phyloP scores from a whole-genome alignment of 2,329 filamentous ascomycete genomes.

The Trichoderma atrobrunneum region DNA sequence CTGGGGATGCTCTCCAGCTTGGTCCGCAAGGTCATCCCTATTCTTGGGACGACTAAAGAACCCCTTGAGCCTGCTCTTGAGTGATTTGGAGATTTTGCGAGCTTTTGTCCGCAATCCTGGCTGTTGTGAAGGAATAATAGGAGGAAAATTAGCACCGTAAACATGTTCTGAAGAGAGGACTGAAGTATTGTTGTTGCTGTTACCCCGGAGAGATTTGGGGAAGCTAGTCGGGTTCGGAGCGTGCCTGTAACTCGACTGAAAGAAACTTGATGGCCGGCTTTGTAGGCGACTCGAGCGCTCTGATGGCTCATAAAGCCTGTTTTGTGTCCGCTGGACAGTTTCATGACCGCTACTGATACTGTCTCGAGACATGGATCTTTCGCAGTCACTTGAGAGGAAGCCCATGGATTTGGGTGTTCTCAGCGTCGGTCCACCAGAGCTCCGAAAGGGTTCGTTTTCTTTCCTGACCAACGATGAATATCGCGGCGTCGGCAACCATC shows the following conservation, averaged over 20 bases:
- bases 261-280: slow-evolving; percentile 44
- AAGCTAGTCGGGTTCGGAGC: slow-evolving; percentile 37
- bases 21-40: slow-evolving; percentile 16
- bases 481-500: slow-evolving; percentile 19
- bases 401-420: slow-evolving; percentile 56
- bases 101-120: slow-evolving; percentile 48
- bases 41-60: slow-evolving; percentile 33
- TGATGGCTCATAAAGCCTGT: slow-evolving; percentile 36
- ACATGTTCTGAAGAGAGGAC: slow-evolving; percentile 34
- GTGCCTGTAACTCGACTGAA: slow-evolving; percentile 38
- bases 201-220: slow-evolving; percentile 50
- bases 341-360: slow-evolving; percentile 29
- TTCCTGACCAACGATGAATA: slow-evolving; percentile 22
- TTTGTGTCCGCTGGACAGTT: slow-evolving; percentile 36
- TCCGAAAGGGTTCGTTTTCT: slow-evolving; percentile 30
- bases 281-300: slow-evolving; percentile 37
- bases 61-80: slow-evolving; percentile 59
- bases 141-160: slow-evolving; percentile 23
- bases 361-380: slow-evolving; percentile 23
- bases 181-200: slow-evolving; percentile 40
- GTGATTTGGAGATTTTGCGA: slow-evolving; percentile 59
- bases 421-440: slow-evolving; percentile 26
- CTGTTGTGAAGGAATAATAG: slow-evolving; percentile 24
- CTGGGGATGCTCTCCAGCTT: not conserved
- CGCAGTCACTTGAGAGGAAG: slow-evolving; percentile 41